Conservation (phyloP, 139 green algal genomes). For the Closterium sp. region DNA sequence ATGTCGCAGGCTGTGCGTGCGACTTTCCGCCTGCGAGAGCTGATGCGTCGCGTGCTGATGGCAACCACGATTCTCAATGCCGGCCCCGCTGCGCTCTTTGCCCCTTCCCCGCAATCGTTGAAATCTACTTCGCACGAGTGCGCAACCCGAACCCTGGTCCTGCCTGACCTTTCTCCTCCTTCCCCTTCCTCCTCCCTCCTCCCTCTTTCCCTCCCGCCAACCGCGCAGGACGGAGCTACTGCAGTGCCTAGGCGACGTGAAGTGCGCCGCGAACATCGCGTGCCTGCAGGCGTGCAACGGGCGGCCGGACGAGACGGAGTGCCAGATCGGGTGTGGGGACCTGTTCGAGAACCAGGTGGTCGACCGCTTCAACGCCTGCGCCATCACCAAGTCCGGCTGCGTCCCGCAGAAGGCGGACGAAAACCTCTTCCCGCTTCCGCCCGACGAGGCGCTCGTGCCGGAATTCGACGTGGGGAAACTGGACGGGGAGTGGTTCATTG, state of each 20-base stretch:
- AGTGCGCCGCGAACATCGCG: slow-evolving; percentile 77
- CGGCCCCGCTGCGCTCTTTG: too few species aligned
- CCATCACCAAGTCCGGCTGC: slow-evolving; percentile 80
- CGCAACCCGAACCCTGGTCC: too few species aligned
- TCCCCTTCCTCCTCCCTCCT: background rate
- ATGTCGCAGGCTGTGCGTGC: background rate
- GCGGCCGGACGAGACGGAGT: slow-evolving; percentile 71
- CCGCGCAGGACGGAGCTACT: slow-evolving; percentile 61
- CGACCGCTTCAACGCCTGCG: slow-evolving; percentile 79
- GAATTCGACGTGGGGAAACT: slow-evolving; percentile 71
- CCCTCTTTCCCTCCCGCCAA: background rate
- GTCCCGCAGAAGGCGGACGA: slow-evolving; percentile 75
- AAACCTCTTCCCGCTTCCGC: slow-evolving; percentile 46
- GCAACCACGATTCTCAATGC: background rate
- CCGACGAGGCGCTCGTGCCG: slow-evolving; percentile 36
- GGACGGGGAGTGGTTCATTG: slow-evolving; percentile 84
- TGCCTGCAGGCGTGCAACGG: slow-evolving; percentile 79
- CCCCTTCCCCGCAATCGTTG: too few species aligned
- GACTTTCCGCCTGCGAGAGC: background rate
- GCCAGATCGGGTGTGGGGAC: slow-evolving; percentile 82
- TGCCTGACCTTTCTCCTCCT: background rate
- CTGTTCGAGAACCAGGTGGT: slow-evolving; percentile 73
- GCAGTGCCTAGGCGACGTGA: slow-evolving; percentile 68
- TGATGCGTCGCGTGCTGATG: background rate
- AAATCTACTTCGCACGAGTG: too few species aligned